Conservation (phyloP, 305 asterid genomes). For the Solanum aculeatissimum region DNA sequence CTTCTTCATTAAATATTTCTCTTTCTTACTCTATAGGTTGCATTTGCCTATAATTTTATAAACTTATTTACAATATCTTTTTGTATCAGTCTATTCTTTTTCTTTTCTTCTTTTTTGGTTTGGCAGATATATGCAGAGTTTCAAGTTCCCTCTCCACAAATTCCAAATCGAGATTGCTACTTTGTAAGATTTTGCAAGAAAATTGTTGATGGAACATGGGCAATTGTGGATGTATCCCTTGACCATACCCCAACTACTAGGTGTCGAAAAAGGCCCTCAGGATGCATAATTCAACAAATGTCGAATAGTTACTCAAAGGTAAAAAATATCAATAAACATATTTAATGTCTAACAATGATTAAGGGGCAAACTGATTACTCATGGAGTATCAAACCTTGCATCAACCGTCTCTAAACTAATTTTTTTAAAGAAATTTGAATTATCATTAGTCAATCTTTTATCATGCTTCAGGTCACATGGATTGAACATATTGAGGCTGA, state of each 20-base stretch:
- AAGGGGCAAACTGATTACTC: neutral
- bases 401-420: too few species aligned
- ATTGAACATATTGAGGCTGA: slow-evolving; percentile 9
- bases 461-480: slow-evolving; percentile 2
- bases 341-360: neutral
- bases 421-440: too few species aligned
- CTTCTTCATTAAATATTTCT: neutral
- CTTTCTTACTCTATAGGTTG: neutral
- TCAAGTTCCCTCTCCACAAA: slow-evolving; percentile 7
- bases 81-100: neutral
- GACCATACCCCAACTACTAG: neutral
- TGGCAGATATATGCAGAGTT: slow-evolving; percentile 9
- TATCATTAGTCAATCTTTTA: neutral
- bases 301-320: slow-evolving; percentile 13
- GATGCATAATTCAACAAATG: slow-evolving; percentile 10
- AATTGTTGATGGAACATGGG: neutral
- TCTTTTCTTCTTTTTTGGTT: neutral
- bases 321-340: neutral
- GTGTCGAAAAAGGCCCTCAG: slow-evolving; percentile 15
- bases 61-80: neutral
- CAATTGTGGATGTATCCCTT: slow-evolving; percentile 10
- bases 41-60: neutral
- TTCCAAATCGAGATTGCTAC: neutral
- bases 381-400: neutral
- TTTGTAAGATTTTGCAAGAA: slow-evolving; percentile 4